A percentile compares a stretch with the other conserved stretches of the same genome.
Conservation (phyloP, 2,329 filamentous ascomycete species). For the Ophiostoma populinum region DNA sequence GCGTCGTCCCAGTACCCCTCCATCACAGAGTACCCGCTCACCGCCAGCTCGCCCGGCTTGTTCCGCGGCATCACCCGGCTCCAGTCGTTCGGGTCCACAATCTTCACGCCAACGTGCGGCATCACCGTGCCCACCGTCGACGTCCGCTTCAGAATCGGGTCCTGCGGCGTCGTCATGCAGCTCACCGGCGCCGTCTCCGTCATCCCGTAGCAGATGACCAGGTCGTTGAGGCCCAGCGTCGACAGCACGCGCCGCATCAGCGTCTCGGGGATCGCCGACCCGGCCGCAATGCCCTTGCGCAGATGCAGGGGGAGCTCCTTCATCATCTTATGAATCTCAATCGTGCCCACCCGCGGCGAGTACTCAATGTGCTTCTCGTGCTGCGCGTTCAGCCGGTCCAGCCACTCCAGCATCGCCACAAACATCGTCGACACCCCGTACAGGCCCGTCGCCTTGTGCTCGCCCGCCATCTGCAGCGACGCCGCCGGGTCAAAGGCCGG, state of each 20-base stretch:
- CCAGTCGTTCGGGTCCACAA: constrained; percentile 53
- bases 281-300: constrained; percentile 81
- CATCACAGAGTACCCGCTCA: constrained; percentile 78
- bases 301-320: constrained; percentile 25
- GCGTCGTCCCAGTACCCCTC: constrained; percentile 75
- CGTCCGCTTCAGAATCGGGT: constrained; percentile 57
- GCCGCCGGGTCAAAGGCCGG: constrained; percentile 74
- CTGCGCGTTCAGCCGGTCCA: constrained; percentile 29
- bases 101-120: constrained; percentile 61
- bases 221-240: constrained; percentile 56
- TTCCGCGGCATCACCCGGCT: constrained; percentile 41
- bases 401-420: constrained; percentile 63
- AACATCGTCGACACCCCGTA: constrained; percentile 96
- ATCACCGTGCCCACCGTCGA: constrained; percentile 63
- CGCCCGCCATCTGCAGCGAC: constrained; percentile 39
- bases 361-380: constrained; percentile 1
- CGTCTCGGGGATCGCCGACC: constrained; percentile 65
- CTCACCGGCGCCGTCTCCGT: constrained; percentile 70
- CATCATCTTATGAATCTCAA: background rate
- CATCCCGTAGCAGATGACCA: constrained; percentile 95
- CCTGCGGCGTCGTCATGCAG: constrained; percentile 66
- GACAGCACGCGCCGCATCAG: constrained; percentile 64
- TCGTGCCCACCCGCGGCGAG: background rate
- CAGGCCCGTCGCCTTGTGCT: constrained; percentile 42
- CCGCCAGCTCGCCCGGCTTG: constrained; percentile 62